phyloP scores from a whole-genome alignment of 2,329 filamentous ascomycete genomes.

The Fusarium robinianum region DNA sequence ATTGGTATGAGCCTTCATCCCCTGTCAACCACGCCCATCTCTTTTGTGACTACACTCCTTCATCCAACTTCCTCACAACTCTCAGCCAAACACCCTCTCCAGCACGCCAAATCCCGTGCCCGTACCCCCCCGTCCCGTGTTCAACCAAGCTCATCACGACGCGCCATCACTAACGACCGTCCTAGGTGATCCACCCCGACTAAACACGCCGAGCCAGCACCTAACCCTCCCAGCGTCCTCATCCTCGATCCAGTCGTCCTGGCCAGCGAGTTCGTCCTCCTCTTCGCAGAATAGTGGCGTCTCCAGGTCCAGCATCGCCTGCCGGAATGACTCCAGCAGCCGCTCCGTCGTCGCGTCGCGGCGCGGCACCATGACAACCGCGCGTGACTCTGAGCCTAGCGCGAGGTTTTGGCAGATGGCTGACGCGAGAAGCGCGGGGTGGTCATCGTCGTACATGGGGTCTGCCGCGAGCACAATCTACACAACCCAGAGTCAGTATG shows the following conservation, averaged over 20 bases:
- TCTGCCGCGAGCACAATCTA: slow-evolving; percentile 83
- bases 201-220: slow-evolving; percentile 73
- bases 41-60: no score
- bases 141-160: slow-evolving; percentile 5
- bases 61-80: background rate
- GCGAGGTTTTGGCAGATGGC: slow-evolving; percentile 72
- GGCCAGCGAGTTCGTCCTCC: slow-evolving; percentile 66
- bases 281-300: slow-evolving; percentile 55
- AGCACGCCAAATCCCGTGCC: background rate
- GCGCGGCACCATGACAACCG: slow-evolving; percentile 80
- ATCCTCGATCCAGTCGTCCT: slow-evolving; percentile 72
- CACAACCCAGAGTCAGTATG: slow-evolving; percentile 11
- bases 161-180: slow-evolving; percentile 14
- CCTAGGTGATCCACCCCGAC: slow-evolving; percentile 38
- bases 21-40: no score
- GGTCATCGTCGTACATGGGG: slow-evolving; percentile 82
- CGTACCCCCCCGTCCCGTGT: background rate
- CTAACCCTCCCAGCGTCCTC: slow-evolving; percentile 55
- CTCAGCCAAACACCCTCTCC: background rate
- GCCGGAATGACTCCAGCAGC: slow-evolving; percentile 66
- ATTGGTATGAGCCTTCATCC: no score
- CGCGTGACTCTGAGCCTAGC: slow-evolving; percentile 59
- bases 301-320: slow-evolving; percentile 60
- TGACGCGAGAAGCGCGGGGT: slow-evolving; percentile 73
- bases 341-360: slow-evolving; percentile 68